Base-by-base conservation (phyloP, 768 basidiomycete species). In the Pleurotus tuber-regium region DNA sequence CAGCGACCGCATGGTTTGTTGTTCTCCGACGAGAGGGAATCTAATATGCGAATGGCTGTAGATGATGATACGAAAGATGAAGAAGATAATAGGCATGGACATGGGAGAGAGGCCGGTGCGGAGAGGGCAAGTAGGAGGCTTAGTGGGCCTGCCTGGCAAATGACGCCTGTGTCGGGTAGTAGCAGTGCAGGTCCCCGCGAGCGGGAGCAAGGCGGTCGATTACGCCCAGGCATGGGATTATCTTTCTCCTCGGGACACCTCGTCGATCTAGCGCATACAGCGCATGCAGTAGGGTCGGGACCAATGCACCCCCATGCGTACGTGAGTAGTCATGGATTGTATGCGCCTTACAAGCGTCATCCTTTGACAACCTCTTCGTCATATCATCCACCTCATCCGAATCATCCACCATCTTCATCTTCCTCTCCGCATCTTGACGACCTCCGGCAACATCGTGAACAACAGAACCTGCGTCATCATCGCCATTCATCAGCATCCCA, bases 131-230 rank as follows among this genome's bases (percentile, higher is more conserved):
- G 61, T 43, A 70, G 82, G 53, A 72, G 82, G 43, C 69, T 78
- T 46, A 83, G 79, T 59, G 77, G 82, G 0, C 81, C 82, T 41
- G 73, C 72, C 1, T 80, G 79, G 76, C 78, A 76, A 58, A 73
- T 78, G 74, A 69, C 74, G 4, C 69, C 75, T 42, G 58, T 69
- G 53, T 51, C 66, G 1, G 71, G 72, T 44, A 64, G 54, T 48
- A 42, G 40, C 23, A 21, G 19, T 10, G 25, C 30, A 12, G 25
- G 19, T 24, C 16, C 46, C 30, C 46, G 46, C 31, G 46, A 47
- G 46, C 31, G 46, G 29, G 46, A 48, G 19, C 46, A 48, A 48
- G 46, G 31, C 10, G 21, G 46, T 23, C 46, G 46, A 19, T 21
- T 48, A 2, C 46, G 46, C 23, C 63, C 72, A 29, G 59, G 59